Percentiles rank a stretch among this genome's conserved stretches.
Conservation (phyloP, 495 filamentous ascomycete species). For the Lepidopterella palustris region DNA sequence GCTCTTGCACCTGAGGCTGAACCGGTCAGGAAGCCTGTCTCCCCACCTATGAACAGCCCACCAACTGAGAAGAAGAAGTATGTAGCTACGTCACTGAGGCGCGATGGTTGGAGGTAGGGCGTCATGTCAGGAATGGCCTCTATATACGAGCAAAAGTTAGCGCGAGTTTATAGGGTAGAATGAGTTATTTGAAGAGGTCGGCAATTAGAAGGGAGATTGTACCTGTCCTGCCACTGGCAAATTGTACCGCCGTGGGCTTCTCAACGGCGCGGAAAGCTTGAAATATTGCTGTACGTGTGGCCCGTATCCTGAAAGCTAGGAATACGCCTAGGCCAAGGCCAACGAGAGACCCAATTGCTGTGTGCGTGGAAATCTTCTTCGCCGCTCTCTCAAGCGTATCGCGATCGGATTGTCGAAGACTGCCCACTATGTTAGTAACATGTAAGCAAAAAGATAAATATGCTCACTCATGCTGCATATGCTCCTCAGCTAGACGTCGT, state of each 20-base stretch:
- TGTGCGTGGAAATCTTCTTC: conserved; percentile 45
- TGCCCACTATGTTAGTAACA: conserved; percentile 27
- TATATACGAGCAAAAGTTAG: conserved; percentile 24
- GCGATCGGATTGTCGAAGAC: conserved; percentile 52
- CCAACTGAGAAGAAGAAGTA: conserved; percentile 57
- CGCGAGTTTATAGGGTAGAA: background rate
- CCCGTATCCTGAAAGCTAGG: conserved; percentile 51
- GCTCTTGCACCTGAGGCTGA: conserved; percentile 44
- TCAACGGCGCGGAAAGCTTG: conserved; percentile 52
- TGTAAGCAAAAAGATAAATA: background rate
- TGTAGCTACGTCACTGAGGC: conserved; percentile 54
- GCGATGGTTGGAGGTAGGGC: conserved; percentile 49
- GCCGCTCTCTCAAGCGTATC: conserved; percentile 51
- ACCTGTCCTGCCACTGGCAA: conserved; percentile 55
- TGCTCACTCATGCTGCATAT: conserved; percentile 50
- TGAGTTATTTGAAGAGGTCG: background rate
- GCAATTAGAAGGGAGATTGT: background rate
- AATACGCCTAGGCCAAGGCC: conserved; percentile 55
- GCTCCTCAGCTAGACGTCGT: conserved; percentile 52
- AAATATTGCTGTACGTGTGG: conserved; percentile 50
- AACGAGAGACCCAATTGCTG: conserved; percentile 51
- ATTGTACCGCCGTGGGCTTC: conserved; percentile 55
- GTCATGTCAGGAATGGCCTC: conserved; percentile 58
- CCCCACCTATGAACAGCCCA: conserved; percentile 59
- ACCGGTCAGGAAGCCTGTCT: conserved; percentile 54